Base-by-base conservation (phyloP, 192 early-diverging fungal genomes). In the Backusella westeae region DNA sequence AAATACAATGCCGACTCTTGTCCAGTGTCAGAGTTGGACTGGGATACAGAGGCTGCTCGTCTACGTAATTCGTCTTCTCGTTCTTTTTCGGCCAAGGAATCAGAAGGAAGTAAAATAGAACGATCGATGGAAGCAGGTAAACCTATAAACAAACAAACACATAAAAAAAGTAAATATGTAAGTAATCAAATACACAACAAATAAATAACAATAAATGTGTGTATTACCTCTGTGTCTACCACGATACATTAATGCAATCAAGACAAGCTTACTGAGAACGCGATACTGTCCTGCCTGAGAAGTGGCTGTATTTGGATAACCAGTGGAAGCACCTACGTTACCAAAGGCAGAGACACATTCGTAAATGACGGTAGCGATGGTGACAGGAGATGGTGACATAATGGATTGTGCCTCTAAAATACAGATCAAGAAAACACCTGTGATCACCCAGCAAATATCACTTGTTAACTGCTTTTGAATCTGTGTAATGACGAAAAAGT, bases 401-500 rank as follows among this genome's bases (percentile, higher is more conserved):
- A 82, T 82, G 12, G 71, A 8, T 35, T 38, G 53, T 14, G 81
- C 67, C 66, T 82, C 81, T 4, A 78, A 53, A 1, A 78, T 75
- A 71, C 74, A 73, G 7, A 82, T 75, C 7, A 69, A 69, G 42
- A 78, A 82, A 8, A 82, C 67, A 32, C 77, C 77, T 14, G 49
- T 56, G 52, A 82, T 72, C 2, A 82, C 49, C 81, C 81, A 82
- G 34, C 74, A 73, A 21, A 82, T 75, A 34, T 82, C 81, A 46
- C 71, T 82, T n/a, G 81, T 78, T 29, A 82, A 53, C 35, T 82
- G 81, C 3, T 74, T 26, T 63, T 82, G 81, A 66, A 82, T 78
- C 49, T 82, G 81, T 26, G 77, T 78, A 75, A 82, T 82, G 6
- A 82, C 74, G 41, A 82, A 78, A 29, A 82, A 77, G 52, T 82